Evolutionary conservation across 2,329 filamentous ascomycete species (phyloP), one percentile per base, ranked within the genome.

Genomic region (Zasmidium citrigriseum): DNA sequence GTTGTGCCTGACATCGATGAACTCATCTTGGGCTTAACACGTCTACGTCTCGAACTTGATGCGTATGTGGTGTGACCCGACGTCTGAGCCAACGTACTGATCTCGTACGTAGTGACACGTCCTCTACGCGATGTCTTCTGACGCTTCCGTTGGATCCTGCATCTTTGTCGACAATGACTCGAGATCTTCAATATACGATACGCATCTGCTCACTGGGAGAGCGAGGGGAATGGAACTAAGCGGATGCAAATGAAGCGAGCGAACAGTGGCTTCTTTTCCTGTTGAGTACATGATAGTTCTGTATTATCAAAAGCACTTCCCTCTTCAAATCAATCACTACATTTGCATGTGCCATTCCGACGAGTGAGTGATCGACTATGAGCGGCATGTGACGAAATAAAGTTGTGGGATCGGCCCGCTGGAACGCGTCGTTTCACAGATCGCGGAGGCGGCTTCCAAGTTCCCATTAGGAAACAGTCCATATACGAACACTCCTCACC

Each of bases 11-110:
- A n/a, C n/a, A n/a, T 29, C 34, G n/a, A 25, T 24, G 27, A 23
- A 46, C 11, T 44, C 29, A 46, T 14, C 20, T 45, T 46, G 52
- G 24, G 16, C 18, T 9, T 41, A n/a, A 20, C 44, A 20, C 38
- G 34, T 29, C 34, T 44, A 54, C 52, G 14, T 54, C 52, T 46
- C 27, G 22, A 24, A 27, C 41, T 45, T 34, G 23, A 41, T 41
- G 52, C 52, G 41, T 45, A 46, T 24, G 34, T 41, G 34, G 34
- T 41, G 34, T 41, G 34, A 41, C 14, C 34, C 18, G 34, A n/a
- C 34, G 34, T 41, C 18, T 11, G 12, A 41, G 4, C 18, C 34
- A 41, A 11, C 34, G 34, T 41, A 41, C 34, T 41, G 34, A 41
- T 41, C 7, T 11, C 34, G 34, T 16, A 41, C 34, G 34, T 41